Base-by-base conservation (phyloP, 2,329 filamentous ascomycete genomes). In the Cordyceps tenuipes region DNA sequence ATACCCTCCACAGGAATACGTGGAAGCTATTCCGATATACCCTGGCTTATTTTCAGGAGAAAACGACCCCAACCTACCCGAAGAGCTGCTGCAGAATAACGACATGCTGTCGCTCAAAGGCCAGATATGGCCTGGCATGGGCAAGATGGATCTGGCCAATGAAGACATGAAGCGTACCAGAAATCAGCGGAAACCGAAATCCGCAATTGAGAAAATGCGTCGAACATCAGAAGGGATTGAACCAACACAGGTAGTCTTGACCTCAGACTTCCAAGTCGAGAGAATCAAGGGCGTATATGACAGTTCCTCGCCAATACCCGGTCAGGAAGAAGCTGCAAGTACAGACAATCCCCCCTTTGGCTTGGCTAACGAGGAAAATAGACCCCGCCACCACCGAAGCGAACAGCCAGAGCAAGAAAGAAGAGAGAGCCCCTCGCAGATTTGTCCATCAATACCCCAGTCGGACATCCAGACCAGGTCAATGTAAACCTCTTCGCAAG, bases 81-180 rank as follows among this genome's bases (percentile, higher is more conserved):
- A 73, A 5, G 70, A 71, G 5, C 64, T 66, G 26, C 61, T 65
- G 17, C 52, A 60, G 2, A 62, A 61, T 34, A 60, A 64, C 34
- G 73, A 75, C 31, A 70, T 68, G 62, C 63, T 75, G 63, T 68
- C 71, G 12, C 78, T 91, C 57, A 92, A 92, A 70, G 89, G 89
- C 2, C 76, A 86, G n/a, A 76, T 84, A 51, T 91, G 86, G 79
- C 86, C 87, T 3, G 89, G 89, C 19, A 92, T 92, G 89, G 82
- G 83, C 57, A 79, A 90, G n/a, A 91, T 92, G 69, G 89, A 93
- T 71, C 85, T 89, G 57, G 89, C 89, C 5, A 89, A 86, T 5
- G 81, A 85, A 17, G 83, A 87, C 62, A 87, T 89, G 79, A 87
- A 84, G 66, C 81, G 86, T 50, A 89, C 84, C 74, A 80, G 89